Evolutionary conservation across 768 basidiomycete species (phyloP).

Genomic region (Clitopilus hobsonii): DNA sequence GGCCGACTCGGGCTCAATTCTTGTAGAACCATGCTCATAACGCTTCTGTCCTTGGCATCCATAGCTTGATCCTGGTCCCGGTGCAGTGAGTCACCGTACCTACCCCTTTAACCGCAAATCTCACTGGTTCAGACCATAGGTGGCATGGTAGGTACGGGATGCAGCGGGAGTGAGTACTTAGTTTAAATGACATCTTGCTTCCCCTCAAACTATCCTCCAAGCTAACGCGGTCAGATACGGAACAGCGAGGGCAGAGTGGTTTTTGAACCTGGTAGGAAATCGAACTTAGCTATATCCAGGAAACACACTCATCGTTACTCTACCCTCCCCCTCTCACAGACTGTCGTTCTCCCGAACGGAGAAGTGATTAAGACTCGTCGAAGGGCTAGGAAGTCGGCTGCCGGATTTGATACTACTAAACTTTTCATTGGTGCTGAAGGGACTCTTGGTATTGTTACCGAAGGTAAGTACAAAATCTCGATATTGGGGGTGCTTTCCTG

Average conservation of each 20-base stretch:
- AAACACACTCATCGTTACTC: too few species aligned
- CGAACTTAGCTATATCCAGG: constrained; percentile 11
- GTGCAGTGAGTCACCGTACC: constrained; percentile 39
- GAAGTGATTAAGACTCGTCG: constrained; percentile 84
- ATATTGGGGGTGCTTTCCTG: neutral
- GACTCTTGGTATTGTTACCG: constrained; percentile 86
- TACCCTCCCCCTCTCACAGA: constrained; percentile 33
- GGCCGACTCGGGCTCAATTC: too few species aligned
- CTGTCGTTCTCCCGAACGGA: constrained; percentile 79
- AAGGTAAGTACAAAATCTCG: constrained; percentile 37
- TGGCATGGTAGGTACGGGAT: constrained; percentile 86
- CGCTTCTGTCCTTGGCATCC: neutral
- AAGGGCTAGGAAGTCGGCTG: constrained; percentile 77
- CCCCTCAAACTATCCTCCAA: constrained; percentile 17
- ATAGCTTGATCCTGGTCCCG: constrained; percentile 70
- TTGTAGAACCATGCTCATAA: neutral
- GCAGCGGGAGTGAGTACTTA: constrained; percentile 65
- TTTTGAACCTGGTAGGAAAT: constrained; percentile 64
- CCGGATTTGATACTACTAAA: constrained; percentile 85
- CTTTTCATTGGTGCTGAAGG: constrained; percentile 90
- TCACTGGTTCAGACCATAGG: constrained; percentile 59
- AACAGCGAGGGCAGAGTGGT: constrained; percentile 86
- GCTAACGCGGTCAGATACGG: constrained; percentile 85
- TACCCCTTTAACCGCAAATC: neutral
- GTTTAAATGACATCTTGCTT: neutral